Conservation (phyloP, 441 rosid genomes). For the Erodium moschatum region DNA sequence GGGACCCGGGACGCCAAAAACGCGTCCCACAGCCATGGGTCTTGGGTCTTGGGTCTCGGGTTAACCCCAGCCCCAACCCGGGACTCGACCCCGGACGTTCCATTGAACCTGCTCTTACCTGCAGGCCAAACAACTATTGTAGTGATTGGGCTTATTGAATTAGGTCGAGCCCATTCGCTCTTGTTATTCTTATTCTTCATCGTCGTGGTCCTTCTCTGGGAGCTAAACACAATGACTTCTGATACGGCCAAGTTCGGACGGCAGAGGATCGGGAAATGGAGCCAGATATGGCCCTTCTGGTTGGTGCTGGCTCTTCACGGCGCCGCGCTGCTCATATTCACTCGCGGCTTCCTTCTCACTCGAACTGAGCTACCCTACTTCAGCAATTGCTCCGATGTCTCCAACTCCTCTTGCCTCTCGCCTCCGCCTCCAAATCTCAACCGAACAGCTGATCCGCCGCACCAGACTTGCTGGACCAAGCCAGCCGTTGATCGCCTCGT, state of each 20-base stretch:
- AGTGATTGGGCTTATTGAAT: too few relatives aligned
- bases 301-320: constrained; percentile 42
- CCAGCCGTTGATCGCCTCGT: constrained; percentile 68
- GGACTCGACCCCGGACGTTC: too few relatives aligned
- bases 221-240: constrained; percentile 6
- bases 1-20: too few relatives aligned
- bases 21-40: too few relatives aligned
- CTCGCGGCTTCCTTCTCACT: constrained; percentile 81
- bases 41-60: too few relatives aligned
- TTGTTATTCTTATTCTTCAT: too few relatives aligned
- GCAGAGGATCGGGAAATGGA: constrained; percentile 29
- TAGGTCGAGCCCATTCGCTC: too few relatives aligned
- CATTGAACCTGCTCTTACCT: too few relatives aligned
- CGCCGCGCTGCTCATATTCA: constrained; percentile 57
- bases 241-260: neutral
- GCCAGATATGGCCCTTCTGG: constrained; percentile 19
- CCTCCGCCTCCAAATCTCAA: constrained; percentile 16
- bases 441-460: constrained; percentile 11
- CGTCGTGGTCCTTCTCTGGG: neutral
- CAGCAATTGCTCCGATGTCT: constrained; percentile 62
- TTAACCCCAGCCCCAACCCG: too few relatives aligned
- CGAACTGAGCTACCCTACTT: constrained; percentile 83
- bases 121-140: too few relatives aligned
- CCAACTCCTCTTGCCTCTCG: constrained; percentile 51
- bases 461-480: constrained; percentile 52